Evolutionary conservation across 176 grass and related monocot species (phyloP).

Genomic region (Sorghum bicolor): DNA sequence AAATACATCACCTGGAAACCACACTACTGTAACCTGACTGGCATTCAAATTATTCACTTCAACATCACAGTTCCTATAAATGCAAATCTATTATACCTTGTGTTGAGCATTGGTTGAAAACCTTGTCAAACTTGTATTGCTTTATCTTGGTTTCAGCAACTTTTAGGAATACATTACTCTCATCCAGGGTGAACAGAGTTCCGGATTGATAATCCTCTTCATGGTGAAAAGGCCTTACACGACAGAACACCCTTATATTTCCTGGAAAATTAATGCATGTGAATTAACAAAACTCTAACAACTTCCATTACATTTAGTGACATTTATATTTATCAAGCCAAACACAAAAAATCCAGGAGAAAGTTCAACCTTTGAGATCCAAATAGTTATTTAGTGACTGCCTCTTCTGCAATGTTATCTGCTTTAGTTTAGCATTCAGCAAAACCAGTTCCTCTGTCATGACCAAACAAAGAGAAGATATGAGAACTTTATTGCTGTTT

Average conservation of each 20-base stretch:
- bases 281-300: constrained; percentile 15
- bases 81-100: constrained; percentile 64
- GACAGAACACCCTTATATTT: constrained; percentile 92
- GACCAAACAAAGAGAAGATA: constrained; percentile 13
- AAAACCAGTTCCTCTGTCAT: constrained; percentile 67
- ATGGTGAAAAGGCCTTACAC: constrained; percentile 67
- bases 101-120: constrained; percentile 69
- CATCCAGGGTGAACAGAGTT: constrained; percentile 57
- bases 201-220: constrained; percentile 42
- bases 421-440: constrained; percentile 49
- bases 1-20: constrained; percentile 74
- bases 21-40: constrained; percentile 25
- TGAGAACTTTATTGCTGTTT: constrained; percentile 33
- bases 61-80: background rate
- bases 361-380: constrained; percentile 88
- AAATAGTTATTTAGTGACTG: constrained; percentile 76
- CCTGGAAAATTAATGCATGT: constrained; percentile 46
- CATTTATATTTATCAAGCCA: background rate
- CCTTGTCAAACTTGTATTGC: constrained; percentile 96
- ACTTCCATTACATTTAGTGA: constrained; percentile 5
- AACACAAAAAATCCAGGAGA: constrained; percentile 12
- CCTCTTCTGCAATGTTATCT: constrained; percentile 66
- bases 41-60: constrained; percentile 21
- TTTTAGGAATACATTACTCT: constrained; percentile 65
- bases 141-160: constrained; percentile 76